These are phyloP conservation scores for Aspergillus oerlinghausenensis DNA, from an alignment of 2,329 filamentous ascomycete species.

Conservation along the genomic window DNA sequence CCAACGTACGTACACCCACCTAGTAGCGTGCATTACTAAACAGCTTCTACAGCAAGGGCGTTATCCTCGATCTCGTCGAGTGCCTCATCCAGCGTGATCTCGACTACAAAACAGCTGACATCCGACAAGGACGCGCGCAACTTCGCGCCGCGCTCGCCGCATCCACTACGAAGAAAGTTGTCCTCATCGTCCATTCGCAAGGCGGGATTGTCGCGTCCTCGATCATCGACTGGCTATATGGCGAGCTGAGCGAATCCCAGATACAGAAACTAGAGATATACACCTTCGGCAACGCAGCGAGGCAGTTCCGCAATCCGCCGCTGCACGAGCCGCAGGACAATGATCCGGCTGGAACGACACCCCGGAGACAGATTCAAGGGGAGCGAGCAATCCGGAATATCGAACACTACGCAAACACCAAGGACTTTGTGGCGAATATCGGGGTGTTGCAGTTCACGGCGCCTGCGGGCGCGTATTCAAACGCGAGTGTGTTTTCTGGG, in stretches of 20 bases:
- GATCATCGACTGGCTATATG: conserved; percentile 2
- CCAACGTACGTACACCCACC: not conserved
- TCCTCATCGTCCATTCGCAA: conserved; percentile 4
- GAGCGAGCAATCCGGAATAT: not conserved
- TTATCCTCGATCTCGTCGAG: conserved; percentile 2
- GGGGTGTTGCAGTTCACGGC: conserved; percentile 1
- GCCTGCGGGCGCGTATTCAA: not conserved
- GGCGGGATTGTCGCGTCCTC: conserved; percentile 1
- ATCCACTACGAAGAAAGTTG: not conserved
- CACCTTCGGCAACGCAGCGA: conserved; percentile 1
- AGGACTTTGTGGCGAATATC: conserved; percentile 2
- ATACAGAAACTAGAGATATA: conserved; percentile 3
- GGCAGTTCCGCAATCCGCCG: conserved; percentile 1
- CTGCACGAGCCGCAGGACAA: not conserved
- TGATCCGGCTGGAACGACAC: not conserved
- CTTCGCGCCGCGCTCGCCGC: not conserved
- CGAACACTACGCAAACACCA: conserved; percentile 4
- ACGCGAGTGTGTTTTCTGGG: not conserved
- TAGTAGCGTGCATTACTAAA: not conserved
- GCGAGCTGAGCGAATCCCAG: not conserved
- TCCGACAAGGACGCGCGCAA: conserved; percentile 2
- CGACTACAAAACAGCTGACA: conserved; percentile 3
- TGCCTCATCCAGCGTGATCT: conserved; percentile 5
- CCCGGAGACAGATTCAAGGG: not conserved
- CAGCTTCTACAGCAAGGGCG: not conserved